Conservation (phyloP, 345 rosid genomes). For the Gossypium raimondii region DNA sequence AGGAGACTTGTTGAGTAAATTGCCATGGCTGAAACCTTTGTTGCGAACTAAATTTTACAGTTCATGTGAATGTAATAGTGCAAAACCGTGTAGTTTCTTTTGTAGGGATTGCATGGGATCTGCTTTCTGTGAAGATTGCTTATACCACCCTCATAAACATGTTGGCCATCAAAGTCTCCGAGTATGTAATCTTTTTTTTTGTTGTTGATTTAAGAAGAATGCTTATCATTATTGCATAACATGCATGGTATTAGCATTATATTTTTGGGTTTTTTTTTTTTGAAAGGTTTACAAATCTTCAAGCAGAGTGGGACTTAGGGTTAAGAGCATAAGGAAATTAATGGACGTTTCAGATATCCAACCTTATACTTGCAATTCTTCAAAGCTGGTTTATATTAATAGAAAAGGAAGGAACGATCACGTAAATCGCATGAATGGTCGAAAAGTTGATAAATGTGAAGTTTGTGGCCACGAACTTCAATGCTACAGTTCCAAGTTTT, state of each 20-base stretch:
- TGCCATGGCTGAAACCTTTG: constrained; percentile 9
- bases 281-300: constrained; percentile 15
- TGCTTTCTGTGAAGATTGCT: constrained; percentile 7
- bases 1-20: not conserved
- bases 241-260: not conserved
- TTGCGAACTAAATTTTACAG: constrained; percentile 2
- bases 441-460: constrained; percentile 10
- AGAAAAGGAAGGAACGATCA: not conserved
- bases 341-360: constrained; percentile 16
- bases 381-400: constrained; percentile 8
- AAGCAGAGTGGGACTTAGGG: constrained; percentile 7
- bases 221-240: not conserved
- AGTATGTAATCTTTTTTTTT: not conserved
- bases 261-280: not conserved
- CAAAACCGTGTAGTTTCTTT: not conserved
- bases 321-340: not conserved
- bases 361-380: constrained; percentile 10
- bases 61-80: not conserved
- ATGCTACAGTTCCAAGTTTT: not conserved
- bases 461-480: constrained; percentile 12
- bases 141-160: not conserved
- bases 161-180: not conserved
- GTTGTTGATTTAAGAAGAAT: not conserved
- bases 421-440: not conserved
- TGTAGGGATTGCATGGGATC: constrained; percentile 11